phyloP scores from a whole-genome alignment of 371 early-diverging fungal genomes.

The Lichtheimia ornata region DNA sequence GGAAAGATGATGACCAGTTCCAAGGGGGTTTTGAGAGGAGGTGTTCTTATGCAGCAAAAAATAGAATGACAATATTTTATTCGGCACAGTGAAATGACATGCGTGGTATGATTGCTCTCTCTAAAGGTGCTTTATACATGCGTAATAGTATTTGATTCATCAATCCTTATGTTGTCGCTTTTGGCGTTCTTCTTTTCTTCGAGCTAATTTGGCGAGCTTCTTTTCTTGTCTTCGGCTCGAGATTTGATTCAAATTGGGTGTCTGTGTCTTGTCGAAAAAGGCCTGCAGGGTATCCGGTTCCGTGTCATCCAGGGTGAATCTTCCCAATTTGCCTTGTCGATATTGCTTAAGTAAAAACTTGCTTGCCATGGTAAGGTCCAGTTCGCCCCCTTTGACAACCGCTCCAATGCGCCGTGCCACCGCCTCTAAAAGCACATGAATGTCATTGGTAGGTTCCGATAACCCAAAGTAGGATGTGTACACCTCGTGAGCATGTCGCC shows the following conservation, averaged over 20 bases:
- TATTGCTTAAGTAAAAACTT: constrained; percentile 74
- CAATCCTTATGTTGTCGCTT: not conserved
- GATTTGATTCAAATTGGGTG: constrained; percentile 17
- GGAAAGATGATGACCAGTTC: too few relatives aligned
- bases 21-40: too few relatives aligned
- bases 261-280: constrained; percentile 46
- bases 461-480: constrained; percentile 37
- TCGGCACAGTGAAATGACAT: too few relatives aligned
- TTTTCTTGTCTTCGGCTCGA: not conserved
- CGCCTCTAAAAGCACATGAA: constrained; percentile 56
- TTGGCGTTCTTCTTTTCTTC: constrained; percentile 58
- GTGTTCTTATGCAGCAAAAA: too few relatives aligned
- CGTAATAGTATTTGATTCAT: too few relatives aligned
- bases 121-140: too few relatives aligned
- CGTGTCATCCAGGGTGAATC: constrained; percentile 73
- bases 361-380: constrained; percentile 65
- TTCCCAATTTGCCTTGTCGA: constrained; percentile 73
- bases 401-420: constrained; percentile 80
- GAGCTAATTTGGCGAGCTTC: constrained; percentile 33
- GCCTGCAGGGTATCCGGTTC: constrained; percentile 47
- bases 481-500: constrained; percentile 30
- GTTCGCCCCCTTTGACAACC: constrained; percentile 71
- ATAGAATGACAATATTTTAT: too few relatives aligned
- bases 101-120: too few relatives aligned
- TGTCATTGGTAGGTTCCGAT: constrained; percentile 68